These are phyloP conservation scores for Yarrowia yakushimensis DNA, from an alignment of 805 yeast species.

Conservation along the genomic window DNA sequence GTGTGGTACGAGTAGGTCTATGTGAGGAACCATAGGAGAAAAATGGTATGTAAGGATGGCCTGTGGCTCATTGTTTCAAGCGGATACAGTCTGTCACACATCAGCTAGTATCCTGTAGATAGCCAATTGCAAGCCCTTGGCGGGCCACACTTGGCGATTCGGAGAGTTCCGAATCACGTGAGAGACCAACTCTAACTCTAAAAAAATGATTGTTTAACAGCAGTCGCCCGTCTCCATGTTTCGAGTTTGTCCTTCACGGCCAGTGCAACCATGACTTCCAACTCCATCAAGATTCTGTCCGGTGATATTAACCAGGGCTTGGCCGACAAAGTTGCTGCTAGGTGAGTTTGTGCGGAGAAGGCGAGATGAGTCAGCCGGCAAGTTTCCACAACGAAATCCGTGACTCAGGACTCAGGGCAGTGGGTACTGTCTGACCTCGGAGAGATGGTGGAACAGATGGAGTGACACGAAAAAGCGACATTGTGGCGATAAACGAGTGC, in stretches of 20 bases:
- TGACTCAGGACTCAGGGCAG: background rate
- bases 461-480: no score
- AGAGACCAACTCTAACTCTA: constrained; percentile 15
- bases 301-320: constrained; percentile 67
- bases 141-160: background rate
- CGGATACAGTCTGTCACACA: background rate
- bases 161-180: constrained; percentile 1
- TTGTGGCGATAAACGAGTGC: no score
- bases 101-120: background rate
- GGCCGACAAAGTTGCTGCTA: constrained; percentile 66
- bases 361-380: background rate
- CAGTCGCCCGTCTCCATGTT: background rate
- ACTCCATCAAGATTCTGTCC: constrained; percentile 57
- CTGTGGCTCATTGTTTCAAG: background rate
- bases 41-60: background rate
- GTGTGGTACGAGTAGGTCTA: background rate
- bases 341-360: constrained; percentile 29
- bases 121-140: background rate
- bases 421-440: no score
- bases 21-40: background rate
- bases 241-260: constrained; percentile 18
- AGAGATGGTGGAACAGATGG: no score
- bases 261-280: constrained; percentile 38
- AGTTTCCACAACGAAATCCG: background rate
- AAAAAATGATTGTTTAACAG: constrained; percentile 18